Percentiles rank a stretch among this genome's conserved stretches.
These are phyloP conservation scores for Collybia mongolica DNA, from an alignment of 768 basidiomycete species.

Conservation along the genomic window DNA sequence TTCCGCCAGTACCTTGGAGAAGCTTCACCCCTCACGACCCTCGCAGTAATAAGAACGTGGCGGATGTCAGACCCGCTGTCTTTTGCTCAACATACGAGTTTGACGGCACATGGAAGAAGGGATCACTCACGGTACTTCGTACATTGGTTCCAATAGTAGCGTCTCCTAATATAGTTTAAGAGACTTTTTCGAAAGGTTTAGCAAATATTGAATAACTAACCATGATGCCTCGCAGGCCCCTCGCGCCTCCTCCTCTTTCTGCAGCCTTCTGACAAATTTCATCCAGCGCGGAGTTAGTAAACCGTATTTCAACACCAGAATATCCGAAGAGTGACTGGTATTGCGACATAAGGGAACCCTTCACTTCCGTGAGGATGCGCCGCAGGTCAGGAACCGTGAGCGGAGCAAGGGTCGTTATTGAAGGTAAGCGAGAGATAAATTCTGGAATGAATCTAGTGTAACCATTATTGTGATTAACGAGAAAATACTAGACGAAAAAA, in stretches of 20 bases:
- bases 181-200: too few relatives aligned
- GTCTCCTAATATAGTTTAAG: conserved; percentile 51
- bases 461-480: conserved; percentile 4
- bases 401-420: conserved; percentile 81
- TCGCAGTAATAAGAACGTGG: conserved; percentile 79
- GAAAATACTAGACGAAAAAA: neutral
- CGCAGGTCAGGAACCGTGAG: conserved; percentile 81
- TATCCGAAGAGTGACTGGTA: conserved; percentile 83
- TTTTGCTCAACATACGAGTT: conserved; percentile 1
- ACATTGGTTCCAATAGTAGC: conserved; percentile 87
- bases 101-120: conserved; percentile 3
- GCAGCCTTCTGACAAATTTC: conserved; percentile 80
- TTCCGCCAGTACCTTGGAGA: conserved; percentile 75
- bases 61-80: conserved; percentile 51
- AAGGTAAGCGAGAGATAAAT: conserved; percentile 91
- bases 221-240: conserved; percentile 89
- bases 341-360: conserved; percentile 88
- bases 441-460: conserved; percentile 82
- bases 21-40: conserved; percentile 61
- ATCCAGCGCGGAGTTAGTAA: conserved; percentile 77
- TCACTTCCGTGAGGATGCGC: conserved; percentile 89
- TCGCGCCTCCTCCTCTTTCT: conserved; percentile 85
- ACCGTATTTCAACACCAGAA: conserved; percentile 83
- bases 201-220: conserved; percentile 31
- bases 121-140: conserved; percentile 78